These are phyloP conservation scores for Colletotrichum sp. DNA, from an alignment of 2,329 filamentous ascomycete species.

Conservation along the genomic window DNA sequence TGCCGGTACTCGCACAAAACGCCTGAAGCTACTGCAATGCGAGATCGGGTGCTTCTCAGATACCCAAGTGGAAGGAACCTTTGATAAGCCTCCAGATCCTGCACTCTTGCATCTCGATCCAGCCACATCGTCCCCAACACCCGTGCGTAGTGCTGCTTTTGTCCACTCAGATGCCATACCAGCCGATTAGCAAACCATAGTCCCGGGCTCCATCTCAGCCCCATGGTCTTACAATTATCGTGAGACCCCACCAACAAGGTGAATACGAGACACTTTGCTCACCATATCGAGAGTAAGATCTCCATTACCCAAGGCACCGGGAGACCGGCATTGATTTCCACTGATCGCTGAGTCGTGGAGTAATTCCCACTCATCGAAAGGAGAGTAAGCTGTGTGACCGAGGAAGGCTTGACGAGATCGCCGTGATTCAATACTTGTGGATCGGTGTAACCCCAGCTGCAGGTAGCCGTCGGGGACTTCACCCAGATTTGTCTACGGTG, in stretches of 20 bases:
- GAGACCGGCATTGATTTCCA: background rate
- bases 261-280: background rate
- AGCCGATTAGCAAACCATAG: background rate
- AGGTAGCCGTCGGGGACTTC: background rate
- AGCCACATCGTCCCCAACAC: background rate
- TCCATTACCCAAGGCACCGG: background rate
- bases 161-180: background rate
- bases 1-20: background rate
- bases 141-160: background rate
- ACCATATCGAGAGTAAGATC: background rate
- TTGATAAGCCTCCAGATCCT: constrained; percentile 3
- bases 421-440: constrained; percentile 7
- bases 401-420: background rate
- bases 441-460: constrained; percentile 5
- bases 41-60: background rate
- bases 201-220: background rate
- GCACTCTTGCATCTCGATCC: constrained; percentile 17
- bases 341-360: constrained; percentile 1
- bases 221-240: background rate
- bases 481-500: background rate
- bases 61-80: background rate
- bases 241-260: background rate
- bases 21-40: background rate
- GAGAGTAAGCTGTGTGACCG: background rate
- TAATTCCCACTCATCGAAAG: background rate